Base-by-base conservation (phyloP, 305 asterid species). In the Fraxinus platypoda region DNA sequence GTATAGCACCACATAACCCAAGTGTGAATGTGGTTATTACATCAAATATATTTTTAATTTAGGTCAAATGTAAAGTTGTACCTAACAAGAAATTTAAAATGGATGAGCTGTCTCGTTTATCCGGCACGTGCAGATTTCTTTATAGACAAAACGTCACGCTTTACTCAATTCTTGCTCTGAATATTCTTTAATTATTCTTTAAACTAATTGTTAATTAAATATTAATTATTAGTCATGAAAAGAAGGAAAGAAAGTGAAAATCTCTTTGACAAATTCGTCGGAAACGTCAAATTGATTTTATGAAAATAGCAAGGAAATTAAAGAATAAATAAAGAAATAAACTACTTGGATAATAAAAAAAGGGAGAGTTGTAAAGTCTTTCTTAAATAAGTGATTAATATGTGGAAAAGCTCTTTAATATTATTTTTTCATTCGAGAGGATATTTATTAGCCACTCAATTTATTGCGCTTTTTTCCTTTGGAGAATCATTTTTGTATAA, bases 31-130 rank as follows among this genome's bases (percentile, higher is more conserved):
- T 54, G 59, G 21, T 49, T 49, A 17, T 49, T 15, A 49, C 21
- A 15, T 15, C 26, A 62, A 62, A 21, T 21, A 21, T 30, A 46
- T 17, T 78, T 31, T 35, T 35, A 59, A 34, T 31, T 25, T 23
- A 2, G 79, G 79, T 76, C 79, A 76, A 76, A 76, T 76, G 49
- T 23, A 76, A 76, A 43, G 74, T 68, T 68, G 38, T 68, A 28
- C 74, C 74, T 12, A 68, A 4, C 19, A 68, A 68, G 74, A 68
- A 68, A 66, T 25, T 66, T 8, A 66, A 66, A 66, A 66, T 66
- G 74, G 74, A 15, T 26, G 17, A 28, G 74, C 38, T 66, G 3
- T 35, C 74, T 1, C 37, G 2, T 3, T 28, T 28, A 11, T 68
- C 17, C 5, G 6, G 21, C 74, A 68, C 74, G 38, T 68, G 74